A percentile compares a stretch with the other conserved stretches of the same genome.
Conservation (phyloP, 495 filamentous ascomycete species). For the Terfezia claveryi region DNA sequence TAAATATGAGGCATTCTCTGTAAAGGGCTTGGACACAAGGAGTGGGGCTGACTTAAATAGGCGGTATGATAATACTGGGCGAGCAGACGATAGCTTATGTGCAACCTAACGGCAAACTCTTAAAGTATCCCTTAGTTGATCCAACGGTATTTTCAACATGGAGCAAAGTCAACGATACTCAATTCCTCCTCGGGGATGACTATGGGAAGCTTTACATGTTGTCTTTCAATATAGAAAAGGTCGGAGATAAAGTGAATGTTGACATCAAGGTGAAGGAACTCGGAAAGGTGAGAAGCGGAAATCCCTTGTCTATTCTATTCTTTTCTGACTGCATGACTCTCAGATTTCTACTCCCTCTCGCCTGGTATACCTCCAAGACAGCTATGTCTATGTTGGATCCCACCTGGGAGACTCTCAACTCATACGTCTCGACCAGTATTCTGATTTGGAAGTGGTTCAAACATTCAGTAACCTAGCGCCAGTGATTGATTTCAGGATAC, state of each 20-base stretch:
- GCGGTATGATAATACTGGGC: conserved; percentile 57
- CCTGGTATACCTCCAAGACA: conserved; percentile 57
- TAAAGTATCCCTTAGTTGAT: conserved; percentile 38
- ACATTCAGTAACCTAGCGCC: conserved; percentile 69
- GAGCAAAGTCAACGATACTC: conserved; percentile 55
- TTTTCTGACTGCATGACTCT: no score
- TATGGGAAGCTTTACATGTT: conserved; percentile 58
- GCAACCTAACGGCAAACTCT: conserved; percentile 41
- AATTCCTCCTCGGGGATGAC: conserved; percentile 76
- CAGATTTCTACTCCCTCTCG: conserved; percentile 46
- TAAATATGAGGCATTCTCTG: not conserved
- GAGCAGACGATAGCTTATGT: conserved; percentile 71
- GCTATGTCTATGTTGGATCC: conserved; percentile 65
- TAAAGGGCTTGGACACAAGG: not conserved
- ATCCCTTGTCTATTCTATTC: no score
- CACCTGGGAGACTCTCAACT: conserved; percentile 85
- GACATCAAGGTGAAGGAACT: no score
- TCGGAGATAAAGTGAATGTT: not conserved
- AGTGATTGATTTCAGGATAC: conserved; percentile 76
- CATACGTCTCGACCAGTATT: conserved; percentile 30
- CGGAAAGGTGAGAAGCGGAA: no score
- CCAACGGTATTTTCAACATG: conserved; percentile 70
- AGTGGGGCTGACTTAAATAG: not conserved
- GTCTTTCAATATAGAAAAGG: no score
- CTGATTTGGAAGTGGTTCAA: conserved; percentile 43